Evolutionary conservation across 2,329 filamentous ascomycete species (phyloP).

Genomic region (Colletotrichum salicis): DNA sequence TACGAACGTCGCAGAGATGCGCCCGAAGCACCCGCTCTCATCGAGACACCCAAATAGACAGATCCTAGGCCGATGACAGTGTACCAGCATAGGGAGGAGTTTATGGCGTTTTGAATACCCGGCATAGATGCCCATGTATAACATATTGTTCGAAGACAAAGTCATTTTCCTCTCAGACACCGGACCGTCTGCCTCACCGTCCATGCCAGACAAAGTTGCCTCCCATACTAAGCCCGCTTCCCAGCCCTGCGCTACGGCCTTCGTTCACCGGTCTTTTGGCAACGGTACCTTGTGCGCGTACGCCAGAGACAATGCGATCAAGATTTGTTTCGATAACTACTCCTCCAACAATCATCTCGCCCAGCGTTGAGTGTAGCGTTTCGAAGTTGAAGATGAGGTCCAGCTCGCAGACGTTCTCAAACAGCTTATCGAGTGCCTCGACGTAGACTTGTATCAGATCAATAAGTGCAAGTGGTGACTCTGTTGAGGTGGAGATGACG

Average conservation of each 20-base stretch:
- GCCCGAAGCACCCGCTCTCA: conserved; percentile 43
- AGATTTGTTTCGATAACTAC: conserved; percentile 93
- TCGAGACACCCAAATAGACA: conserved; percentile 36
- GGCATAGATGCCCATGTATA: conserved; percentile 37
- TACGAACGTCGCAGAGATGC: conserved; percentile 54
- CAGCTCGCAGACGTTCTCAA: conserved; percentile 98
- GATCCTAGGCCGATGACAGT: neutral
- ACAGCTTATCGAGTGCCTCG: conserved; percentile 91
- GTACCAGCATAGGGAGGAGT: conserved; percentile 31
- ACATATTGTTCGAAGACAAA: conserved; percentile 40
- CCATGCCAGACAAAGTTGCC: conserved; percentile 67
- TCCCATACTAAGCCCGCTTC: conserved; percentile 65
- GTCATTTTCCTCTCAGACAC: conserved; percentile 22
- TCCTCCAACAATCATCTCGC: conserved; percentile 95
- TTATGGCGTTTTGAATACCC: conserved; percentile 35
- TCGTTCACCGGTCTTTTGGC: conserved; percentile 84
- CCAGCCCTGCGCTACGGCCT: conserved; percentile 58
- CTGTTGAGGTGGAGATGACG: conserved; percentile 94
- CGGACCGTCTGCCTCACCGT: conserved; percentile 41
- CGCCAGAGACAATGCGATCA: conserved; percentile 87
- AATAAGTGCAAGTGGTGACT: conserved; percentile 93
- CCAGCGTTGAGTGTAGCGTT: conserved; percentile 88
- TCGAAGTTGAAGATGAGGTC: conserved; percentile 99
- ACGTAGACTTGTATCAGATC: conserved; percentile 99
- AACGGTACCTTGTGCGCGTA: conserved; percentile 79